phyloP scores from a whole-genome alignment of 192 early-diverging fungal species.

The Backusella tuberculispora region DNA sequence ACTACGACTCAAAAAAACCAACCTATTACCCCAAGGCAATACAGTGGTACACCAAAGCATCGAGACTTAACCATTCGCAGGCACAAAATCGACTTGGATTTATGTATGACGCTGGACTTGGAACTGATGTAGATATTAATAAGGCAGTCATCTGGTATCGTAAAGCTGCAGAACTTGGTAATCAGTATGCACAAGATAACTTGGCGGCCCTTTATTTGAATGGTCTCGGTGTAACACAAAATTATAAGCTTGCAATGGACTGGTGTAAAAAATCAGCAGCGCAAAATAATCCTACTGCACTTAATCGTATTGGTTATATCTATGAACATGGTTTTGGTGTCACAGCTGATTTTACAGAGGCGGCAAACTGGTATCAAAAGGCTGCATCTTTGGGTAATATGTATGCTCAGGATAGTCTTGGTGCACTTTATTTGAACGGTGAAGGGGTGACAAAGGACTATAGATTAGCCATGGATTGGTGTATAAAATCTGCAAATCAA shows the following conservation, averaged over 20 bases:
- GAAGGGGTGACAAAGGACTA: slow-evolving; percentile 37
- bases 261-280: slow-evolving; percentile 63
- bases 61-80: slow-evolving; percentile 62
- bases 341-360: slow-evolving; percentile 47
- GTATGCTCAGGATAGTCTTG: slow-evolving; percentile 48
- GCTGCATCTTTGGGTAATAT: slow-evolving; percentile 57
- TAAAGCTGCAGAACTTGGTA: slow-evolving; percentile 50
- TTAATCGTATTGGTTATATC: slow-evolving; percentile 78
- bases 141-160: slow-evolving; percentile 37
- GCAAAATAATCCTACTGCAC: slow-evolving; percentile 56
- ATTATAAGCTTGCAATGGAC: slow-evolving; percentile 50
- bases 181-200: slow-evolving; percentile 64
- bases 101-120: slow-evolving; percentile 51
- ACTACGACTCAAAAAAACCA: neutral
- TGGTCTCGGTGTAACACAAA: slow-evolving; percentile 55
- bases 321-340: slow-evolving; percentile 85
- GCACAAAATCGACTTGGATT: slow-evolving; percentile 54
- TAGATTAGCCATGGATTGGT: slow-evolving; percentile 64
- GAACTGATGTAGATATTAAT: slow-evolving; percentile 25
- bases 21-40: slow-evolving; percentile 32
- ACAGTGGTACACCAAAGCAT: slow-evolving; percentile 63
- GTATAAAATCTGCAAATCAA: slow-evolving; percentile 65
- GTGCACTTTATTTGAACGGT: neutral
- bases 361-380: slow-evolving; percentile 54
- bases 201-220: slow-evolving; percentile 76